A percentile compares a stretch with the other conserved stretches of the same genome.
These are phyloP conservation scores for Fusarium guadeloupense DNA, from an alignment of 2,329 filamentous ascomycete species.

Conservation along the genomic window DNA sequence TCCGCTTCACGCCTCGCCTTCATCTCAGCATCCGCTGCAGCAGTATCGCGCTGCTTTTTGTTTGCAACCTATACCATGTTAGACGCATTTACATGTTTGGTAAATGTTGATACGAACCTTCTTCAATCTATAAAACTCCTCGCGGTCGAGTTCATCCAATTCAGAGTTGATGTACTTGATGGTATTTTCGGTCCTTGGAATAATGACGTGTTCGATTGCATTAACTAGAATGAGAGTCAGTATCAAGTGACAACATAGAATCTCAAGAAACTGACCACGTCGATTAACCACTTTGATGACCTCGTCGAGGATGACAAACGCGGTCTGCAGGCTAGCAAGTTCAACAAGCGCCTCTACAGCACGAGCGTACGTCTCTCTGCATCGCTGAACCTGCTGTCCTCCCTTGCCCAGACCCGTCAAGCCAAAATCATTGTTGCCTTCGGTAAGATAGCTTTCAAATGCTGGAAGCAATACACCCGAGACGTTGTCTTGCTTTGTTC, in stretches of 20 bases:
- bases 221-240: constrained; percentile 69
- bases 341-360: constrained; percentile 97
- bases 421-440: constrained; percentile 94
- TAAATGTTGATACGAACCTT: constrained; percentile 60
- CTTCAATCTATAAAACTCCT: constrained; percentile 97
- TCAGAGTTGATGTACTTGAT: constrained; percentile 99
- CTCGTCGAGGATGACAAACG: constrained; percentile 97
- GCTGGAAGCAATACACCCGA: constrained; percentile 93
- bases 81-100: neutral
- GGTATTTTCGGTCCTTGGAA: constrained; percentile 98
- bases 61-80: constrained; percentile 66
- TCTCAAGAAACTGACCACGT: constrained; percentile 67
- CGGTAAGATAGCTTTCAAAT: constrained; percentile 89
- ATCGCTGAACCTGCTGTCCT: constrained; percentile 94
- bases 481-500: constrained; percentile 97
- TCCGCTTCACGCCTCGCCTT: constrained; percentile 72
- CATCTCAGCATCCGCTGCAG: constrained; percentile 77
- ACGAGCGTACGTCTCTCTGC: constrained; percentile 92
- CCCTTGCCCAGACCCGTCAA: constrained; percentile 96
- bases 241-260: neutral
- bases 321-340: constrained; percentile 93
- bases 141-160: constrained; percentile 94
- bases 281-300: constrained; percentile 99
- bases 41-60: constrained; percentile 83
- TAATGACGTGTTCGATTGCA: constrained; percentile 96